Evolutionary conservation across 495 filamentous ascomycete species (phyloP).

Genomic region (Bryoglossum gracile): DNA sequence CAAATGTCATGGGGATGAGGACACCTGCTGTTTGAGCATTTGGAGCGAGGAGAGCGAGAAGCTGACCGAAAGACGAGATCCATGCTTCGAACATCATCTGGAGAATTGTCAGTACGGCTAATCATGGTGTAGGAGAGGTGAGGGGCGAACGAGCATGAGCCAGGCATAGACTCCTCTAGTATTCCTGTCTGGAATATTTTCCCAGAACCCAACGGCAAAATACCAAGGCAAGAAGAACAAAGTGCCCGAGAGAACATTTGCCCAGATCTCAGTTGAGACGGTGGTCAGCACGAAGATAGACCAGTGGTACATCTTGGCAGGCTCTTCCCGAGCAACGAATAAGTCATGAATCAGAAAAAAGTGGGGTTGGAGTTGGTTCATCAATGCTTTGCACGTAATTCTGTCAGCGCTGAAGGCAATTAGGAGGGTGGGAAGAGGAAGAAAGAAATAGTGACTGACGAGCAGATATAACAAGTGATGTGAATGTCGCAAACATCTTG

Average conservation of each 20-base stretch:
- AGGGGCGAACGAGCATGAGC: neutral
- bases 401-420: neutral
- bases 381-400: slow-evolving; percentile 47
- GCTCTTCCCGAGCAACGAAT: slow-evolving; percentile 82
- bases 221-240: slow-evolving; percentile 70
- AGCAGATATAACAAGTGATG: slow-evolving; percentile 68
- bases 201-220: slow-evolving; percentile 19
- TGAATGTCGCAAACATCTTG: slow-evolving; percentile 80
- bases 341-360: slow-evolving; percentile 69
- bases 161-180: neutral
- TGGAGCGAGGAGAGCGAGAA: slow-evolving; percentile 62
- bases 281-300: slow-evolving; percentile 74
- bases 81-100: slow-evolving; percentile 55
- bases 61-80: slow-evolving; percentile 64
- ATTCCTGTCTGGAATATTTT: slow-evolving; percentile 32
- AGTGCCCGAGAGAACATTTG: slow-evolving; percentile 63
- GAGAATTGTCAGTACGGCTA: neutral
- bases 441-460: slow-evolving; percentile 17
- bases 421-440: neutral
- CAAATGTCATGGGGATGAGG: slow-evolving; percentile 55
- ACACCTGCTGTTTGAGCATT: slow-evolving; percentile 63
- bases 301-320: slow-evolving; percentile 79
- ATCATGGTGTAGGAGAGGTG: neutral
- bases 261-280: slow-evolving; percentile 68
- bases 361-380: slow-evolving; percentile 79